Percentiles rank a stretch among this genome's conserved stretches.
phyloP scores from a whole-genome alignment of 2,329 filamentous ascomycete species.

The Pyrenophora teres region DNA sequence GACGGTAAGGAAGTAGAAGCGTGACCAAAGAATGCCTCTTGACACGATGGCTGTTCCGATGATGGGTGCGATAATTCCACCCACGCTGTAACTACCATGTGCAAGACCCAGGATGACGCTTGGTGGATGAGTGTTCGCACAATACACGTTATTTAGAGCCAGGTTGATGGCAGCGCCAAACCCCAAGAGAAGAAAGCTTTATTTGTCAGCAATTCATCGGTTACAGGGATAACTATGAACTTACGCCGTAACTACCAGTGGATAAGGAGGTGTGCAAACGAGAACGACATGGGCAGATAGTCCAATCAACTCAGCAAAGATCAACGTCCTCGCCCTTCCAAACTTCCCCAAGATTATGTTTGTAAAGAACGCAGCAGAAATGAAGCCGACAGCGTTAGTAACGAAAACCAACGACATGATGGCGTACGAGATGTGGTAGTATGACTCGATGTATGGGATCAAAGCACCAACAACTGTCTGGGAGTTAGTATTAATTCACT shows the following conservation, averaged over 20 bases:
- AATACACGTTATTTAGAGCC: constrained; percentile 62
- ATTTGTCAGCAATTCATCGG: constrained; percentile 12
- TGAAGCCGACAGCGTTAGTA: constrained; percentile 75
- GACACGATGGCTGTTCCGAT: constrained; percentile 76
- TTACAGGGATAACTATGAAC: constrained; percentile 7
- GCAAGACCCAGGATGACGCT: constrained; percentile 63
- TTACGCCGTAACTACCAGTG: constrained; percentile 62
- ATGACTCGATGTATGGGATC: constrained; percentile 78
- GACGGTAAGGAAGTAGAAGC: constrained; percentile 73
- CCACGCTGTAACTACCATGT: constrained; percentile 65
- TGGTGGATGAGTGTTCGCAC: constrained; percentile 57
- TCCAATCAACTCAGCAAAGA: constrained; percentile 62
- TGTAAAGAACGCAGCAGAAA: constrained; percentile 71
- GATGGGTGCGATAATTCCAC: constrained; percentile 66
- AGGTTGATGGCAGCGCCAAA: constrained; percentile 58
- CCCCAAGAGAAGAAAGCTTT: constrained; percentile 69
- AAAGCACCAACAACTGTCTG: constrained; percentile 68
- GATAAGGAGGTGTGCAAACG: constrained; percentile 70
- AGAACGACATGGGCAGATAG: constrained; percentile 67
- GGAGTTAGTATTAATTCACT: constrained; percentile 12
- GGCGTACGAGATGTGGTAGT: constrained; percentile 77
- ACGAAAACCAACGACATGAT: constrained; percentile 83
- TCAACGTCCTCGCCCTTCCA: constrained; percentile 68
- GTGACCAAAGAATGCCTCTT: constrained; percentile 65
- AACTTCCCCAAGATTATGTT: constrained; percentile 66